Percentiles rank a stretch among this genome's conserved stretches.
phyloP scores from a whole-genome alignment of 768 basidiomycete genomes.

The Leccinum subtestaceum region DNA sequence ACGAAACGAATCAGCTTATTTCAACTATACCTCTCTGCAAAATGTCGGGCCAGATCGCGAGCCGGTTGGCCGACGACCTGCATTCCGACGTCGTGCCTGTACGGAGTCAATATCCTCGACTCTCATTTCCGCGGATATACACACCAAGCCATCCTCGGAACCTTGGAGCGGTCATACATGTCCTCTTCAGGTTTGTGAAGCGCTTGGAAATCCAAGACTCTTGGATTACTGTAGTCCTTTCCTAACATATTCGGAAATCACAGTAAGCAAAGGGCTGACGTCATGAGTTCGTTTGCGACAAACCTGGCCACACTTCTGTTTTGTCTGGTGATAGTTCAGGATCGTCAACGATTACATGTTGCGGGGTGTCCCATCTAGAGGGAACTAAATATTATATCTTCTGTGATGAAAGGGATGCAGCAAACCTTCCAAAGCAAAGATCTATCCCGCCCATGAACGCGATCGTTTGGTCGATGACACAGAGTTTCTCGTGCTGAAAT shows the following conservation, averaged over 20 bases:
- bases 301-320: conserved; percentile 86
- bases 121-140: conserved; percentile 16
- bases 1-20: neutral
- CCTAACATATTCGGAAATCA: conserved; percentile 41
- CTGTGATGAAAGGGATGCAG: neutral
- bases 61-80: conserved; percentile 97
- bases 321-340: conserved; percentile 56
- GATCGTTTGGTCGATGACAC: conserved; percentile 95
- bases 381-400: conserved; percentile 1
- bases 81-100: conserved; percentile 94
- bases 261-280: neutral
- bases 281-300: neutral
- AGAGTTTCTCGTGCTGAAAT: conserved; percentile 90
- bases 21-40: conserved; percentile 72
- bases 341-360: conserved; percentile 88
- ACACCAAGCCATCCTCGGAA: conserved; percentile 96
- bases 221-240: conserved; percentile 93
- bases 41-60: conserved; percentile 91
- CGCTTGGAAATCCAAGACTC: conserved; percentile 79
- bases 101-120: neutral
- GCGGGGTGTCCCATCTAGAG: conserved; percentile 90
- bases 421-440: conserved; percentile 82
- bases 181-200: conserved; percentile 91
- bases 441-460: conserved; percentile 98
- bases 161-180: conserved; percentile 88